Base-by-base conservation (phyloP, 139 green algal genomes). In the Gonium pectorale region DNA sequence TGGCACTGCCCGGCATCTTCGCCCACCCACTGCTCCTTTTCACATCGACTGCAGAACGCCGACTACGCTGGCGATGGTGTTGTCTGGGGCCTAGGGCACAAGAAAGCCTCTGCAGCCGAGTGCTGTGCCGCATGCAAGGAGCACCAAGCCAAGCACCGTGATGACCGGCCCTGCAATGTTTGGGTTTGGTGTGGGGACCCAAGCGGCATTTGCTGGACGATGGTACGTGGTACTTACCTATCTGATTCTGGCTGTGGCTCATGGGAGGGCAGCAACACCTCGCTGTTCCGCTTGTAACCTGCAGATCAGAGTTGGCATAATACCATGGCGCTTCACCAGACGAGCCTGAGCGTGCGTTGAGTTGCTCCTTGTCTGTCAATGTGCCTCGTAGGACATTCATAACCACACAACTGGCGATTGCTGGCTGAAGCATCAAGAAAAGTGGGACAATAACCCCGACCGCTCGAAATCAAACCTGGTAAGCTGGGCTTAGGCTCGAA, bases 71-170 rank as follows among this genome's bases (percentile, higher is more conserved):
- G 79, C 4, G 79, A 88, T 51, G 83, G 31, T 4, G 74, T 88
- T 2, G 52, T 79, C 4, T 92, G 88, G 88, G 88, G 88, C 37
- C 86, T 92, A 19, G 77, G 62, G 38, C n/a, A 87, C 64, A 92
- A 91, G 70, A 56, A 74, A 37, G n/a, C 60, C 1, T 91, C 86
- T 0, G 89, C 89, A 17, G 89, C 86, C 3, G 80, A 87, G n/a
- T 92, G 89, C 81, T 92, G 89, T 66, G 75, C 75, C 24, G 71
- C 72, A 9, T 92, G 89, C 86, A 92, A 90, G 78, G 77, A 89
- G 43, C 68, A 79, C 44, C 44, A 46, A 2, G 51, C 72, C 46
- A 46, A 41, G 21, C 11, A 43, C 41, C 8, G 38, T 4, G 31
- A 62, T 5, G 64, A 72, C 31, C 35, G 52, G 81, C 67, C 63